Evolutionary conservation across 345 rosid species (phyloP), one percentile per base, ranked within the genome.

Genomic region (Salix purpurea): DNA sequence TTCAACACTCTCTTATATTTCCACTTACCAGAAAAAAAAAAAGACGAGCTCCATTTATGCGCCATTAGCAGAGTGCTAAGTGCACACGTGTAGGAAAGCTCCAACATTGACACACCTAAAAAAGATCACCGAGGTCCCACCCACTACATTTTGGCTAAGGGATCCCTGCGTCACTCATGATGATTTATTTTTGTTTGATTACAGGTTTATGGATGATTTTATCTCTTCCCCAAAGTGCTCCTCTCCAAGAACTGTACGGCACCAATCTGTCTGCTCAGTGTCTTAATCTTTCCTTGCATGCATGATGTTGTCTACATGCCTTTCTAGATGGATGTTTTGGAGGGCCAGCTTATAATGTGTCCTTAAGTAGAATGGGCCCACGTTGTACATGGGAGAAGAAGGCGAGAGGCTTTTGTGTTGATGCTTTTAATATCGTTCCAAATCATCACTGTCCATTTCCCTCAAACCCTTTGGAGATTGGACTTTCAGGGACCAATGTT

Each of bases 301-400:
- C 81, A 81, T 82, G 60, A 79, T 81, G 86, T 77, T 86, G 86
- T 83, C 88, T 76, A 61, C 85, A 39, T 78, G 74, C 74, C 44
- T 72, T 67, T 48, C 18, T 71, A n/a, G 66, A 78, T 76, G 76
- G 80, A 44, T 71, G 71, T 71, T 52, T 74, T 68, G 62, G 74
- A 74, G 37, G 44, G 62, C 44, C 78, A 54, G 1, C 4, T 76
- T 26, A 67, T 30, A 28, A 74, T 62, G 83, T 42, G 42, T 58
- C 72, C 64, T 42, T 54, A 32, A 14, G 61, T 32, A 42, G 71
- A 21, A 69, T 36, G 71, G 65, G 23, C 65, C 70, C 21, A 32
- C 67, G 28, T 36, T 60, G 23, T 70, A 50, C 34, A 21, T 2
- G 10, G 10, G 24, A 21, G 60, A 6, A 19, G 60, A 7, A 52